These are phyloP conservation scores for Raphanus hybrid DNA, from an alignment of 441 rosid species.

Conservation along the genomic window DNA sequence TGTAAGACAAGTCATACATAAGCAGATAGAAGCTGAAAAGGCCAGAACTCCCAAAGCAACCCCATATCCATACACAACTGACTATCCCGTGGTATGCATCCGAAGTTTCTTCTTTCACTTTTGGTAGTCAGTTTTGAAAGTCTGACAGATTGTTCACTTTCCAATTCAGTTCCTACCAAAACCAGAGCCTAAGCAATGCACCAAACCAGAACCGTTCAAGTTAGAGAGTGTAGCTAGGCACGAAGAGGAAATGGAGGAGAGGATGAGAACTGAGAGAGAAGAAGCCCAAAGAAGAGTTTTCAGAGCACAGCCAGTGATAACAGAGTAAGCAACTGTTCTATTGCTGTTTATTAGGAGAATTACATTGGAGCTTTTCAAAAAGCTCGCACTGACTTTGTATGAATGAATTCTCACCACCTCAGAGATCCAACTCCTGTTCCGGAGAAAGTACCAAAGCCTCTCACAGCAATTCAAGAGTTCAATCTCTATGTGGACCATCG, in stretches of 20 bases:
- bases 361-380: background rate
- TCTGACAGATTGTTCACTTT: background rate
- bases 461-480: constrained; percentile 12
- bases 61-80: constrained; percentile 91
- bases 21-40: background rate
- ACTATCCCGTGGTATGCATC: constrained; percentile 39
- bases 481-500: constrained; percentile 4
- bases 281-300: constrained; percentile 67
- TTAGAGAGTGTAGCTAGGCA: constrained; percentile 77
- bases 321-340: constrained; percentile 55
- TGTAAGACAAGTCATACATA: background rate
- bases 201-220: constrained; percentile 81
- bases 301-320: constrained; percentile 66
- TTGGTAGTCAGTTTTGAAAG: background rate
- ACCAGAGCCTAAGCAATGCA: constrained; percentile 75
- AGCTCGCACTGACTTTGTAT: background rate
- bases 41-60: constrained; percentile 45
- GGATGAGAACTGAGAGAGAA: constrained; percentile 62
- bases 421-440: constrained; percentile 2
- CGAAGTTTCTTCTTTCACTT: background rate
- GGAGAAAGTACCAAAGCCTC: constrained; percentile 14
- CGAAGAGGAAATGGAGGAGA: constrained; percentile 77
- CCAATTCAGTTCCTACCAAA: constrained; percentile 47
- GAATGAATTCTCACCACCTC: background rate
- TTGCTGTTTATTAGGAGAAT: background rate